phyloP scores from a whole-genome alignment of 177 flowering plant species.

The Telopea speciosissima region DNA sequence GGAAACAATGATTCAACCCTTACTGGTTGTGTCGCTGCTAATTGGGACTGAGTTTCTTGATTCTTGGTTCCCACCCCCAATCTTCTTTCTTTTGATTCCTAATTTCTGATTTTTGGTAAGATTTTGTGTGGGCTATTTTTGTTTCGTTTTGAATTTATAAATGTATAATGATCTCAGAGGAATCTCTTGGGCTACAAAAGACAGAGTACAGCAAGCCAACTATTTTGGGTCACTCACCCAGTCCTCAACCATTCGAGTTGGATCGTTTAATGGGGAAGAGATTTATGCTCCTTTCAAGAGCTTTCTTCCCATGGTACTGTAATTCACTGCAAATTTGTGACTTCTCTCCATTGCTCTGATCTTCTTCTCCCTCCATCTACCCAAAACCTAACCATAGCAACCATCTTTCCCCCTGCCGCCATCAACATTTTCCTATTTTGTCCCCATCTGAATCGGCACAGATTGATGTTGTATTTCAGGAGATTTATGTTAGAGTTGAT shows the following conservation, averaged over 20 bases:
- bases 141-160: neutral
- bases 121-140: constrained; percentile 1
- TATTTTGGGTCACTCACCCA: constrained; percentile 95
- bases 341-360: no score
- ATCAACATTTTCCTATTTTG: no score
- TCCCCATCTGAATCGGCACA: no score
- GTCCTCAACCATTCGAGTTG: constrained; percentile 85
- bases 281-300: constrained; percentile 98
- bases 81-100: neutral
- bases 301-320: constrained; percentile 86
- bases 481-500: no score
- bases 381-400: no score
- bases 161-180: constrained; percentile 42
- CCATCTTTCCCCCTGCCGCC: no score
- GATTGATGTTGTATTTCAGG: no score
- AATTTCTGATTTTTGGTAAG: neutral
- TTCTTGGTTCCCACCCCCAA: neutral
- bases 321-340: no score
- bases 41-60: constrained; percentile 63
- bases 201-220: constrained; percentile 88
- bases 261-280: constrained; percentile 95
- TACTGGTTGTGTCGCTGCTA: constrained; percentile 88
- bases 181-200: constrained; percentile 98
- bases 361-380: no score
- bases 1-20: constrained; percentile 96